Base-by-base conservation (phyloP, 2,329 filamentous ascomycete genomes). In the Orbilia brochopaga region DNA sequence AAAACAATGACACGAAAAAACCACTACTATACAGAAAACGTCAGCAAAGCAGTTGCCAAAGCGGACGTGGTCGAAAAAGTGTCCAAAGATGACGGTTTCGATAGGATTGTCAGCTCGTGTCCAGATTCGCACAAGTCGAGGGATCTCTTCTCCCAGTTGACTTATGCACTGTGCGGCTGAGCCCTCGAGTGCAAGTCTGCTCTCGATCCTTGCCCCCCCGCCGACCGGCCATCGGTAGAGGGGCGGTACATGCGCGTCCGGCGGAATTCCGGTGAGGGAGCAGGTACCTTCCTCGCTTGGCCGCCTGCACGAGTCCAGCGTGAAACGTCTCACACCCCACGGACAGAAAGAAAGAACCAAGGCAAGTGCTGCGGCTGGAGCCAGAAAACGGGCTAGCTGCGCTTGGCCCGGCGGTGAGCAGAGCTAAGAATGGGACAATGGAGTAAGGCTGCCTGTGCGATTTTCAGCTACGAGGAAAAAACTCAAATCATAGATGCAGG, bases 281-380 rank as follows among this genome's bases (percentile, higher is more conserved):
- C 42, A 57, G 6, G 61, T 65, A 51, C 19, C 48, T 54, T 17
- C 2, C 21, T 42, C n/a, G 17, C 27, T 11, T 32, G 30, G 32
- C 19, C 24, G 24, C 42, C 46, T 37, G 42, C 57, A 60, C 24
- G 23, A 15, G 46, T 5, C 37, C 23, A 52, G 53, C 53, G 52
- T 65, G 61, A 65, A 65, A 65, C 61, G 61, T 65, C 61, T 65
- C 53, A 65, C 61, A 52, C 61, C 32, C 61, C 50, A 57, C 48
- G 50, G 32, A 27, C 27, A 35, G 42, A 30, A 57, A 37, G 35
- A 32, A 27, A 46, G 21, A 44, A 42, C 4, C 44, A 48, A 19
- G 44, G 44, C 15, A 11, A 51, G 59, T 63, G 61, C 61, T 65
- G 61, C 61, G 61, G 61, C 61, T 65, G 63, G 63, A 48, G 17